Evolutionary conservation across 2,329 filamentous ascomycete genomes (phyloP).

Genomic region (Pleoardoris graminearum): DNA sequence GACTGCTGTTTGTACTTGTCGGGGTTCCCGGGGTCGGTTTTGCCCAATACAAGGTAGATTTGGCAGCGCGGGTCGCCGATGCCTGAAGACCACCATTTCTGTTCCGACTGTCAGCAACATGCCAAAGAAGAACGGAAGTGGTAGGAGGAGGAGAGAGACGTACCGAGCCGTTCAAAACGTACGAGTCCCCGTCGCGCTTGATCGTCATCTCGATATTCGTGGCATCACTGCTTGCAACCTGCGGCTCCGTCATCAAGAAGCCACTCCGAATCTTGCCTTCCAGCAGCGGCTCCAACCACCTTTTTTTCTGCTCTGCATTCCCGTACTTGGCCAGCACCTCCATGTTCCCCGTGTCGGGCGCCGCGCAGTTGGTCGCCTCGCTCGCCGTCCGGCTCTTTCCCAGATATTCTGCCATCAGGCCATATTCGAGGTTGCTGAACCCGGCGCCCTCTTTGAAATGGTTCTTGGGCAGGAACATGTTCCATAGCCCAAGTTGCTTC

Average conservation of each 20-base stretch:
- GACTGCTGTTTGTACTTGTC: slow-evolving; percentile 90
- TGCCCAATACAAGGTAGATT: slow-evolving; percentile 96
- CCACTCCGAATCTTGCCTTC: slow-evolving; percentile 85
- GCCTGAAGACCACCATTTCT: slow-evolving; percentile 99
- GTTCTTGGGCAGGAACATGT: slow-evolving; percentile 94
- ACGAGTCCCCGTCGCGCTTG: slow-evolving; percentile 79
- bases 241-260: slow-evolving; percentile 93
- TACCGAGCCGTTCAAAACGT: slow-evolving; percentile 85
- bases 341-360: slow-evolving; percentile 94
- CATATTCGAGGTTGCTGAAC: slow-evolving; percentile 95
- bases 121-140: not conserved
- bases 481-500: slow-evolving; percentile 85
- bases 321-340: slow-evolving; percentile 92
- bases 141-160: slow-evolving; percentile 20
- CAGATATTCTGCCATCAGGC: slow-evolving; percentile 93
- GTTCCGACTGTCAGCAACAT: slow-evolving; percentile 44
- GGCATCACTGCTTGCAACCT: slow-evolving; percentile 85
- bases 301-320: slow-evolving; percentile 78
- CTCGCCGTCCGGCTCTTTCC: slow-evolving; percentile 78
- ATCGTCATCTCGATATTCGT: slow-evolving; percentile 90
- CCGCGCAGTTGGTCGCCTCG: slow-evolving; percentile 79
- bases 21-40: slow-evolving; percentile 74
- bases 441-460: slow-evolving; percentile 96
- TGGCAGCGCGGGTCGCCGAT: slow-evolving; percentile 90
- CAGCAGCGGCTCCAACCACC: slow-evolving; percentile 81